Percentiles rank a stretch among this genome's conserved stretches.
These are phyloP conservation scores for Heimioporus sp. DNA, from an alignment of 768 basidiomycete genomes.

Conservation along the genomic window DNA sequence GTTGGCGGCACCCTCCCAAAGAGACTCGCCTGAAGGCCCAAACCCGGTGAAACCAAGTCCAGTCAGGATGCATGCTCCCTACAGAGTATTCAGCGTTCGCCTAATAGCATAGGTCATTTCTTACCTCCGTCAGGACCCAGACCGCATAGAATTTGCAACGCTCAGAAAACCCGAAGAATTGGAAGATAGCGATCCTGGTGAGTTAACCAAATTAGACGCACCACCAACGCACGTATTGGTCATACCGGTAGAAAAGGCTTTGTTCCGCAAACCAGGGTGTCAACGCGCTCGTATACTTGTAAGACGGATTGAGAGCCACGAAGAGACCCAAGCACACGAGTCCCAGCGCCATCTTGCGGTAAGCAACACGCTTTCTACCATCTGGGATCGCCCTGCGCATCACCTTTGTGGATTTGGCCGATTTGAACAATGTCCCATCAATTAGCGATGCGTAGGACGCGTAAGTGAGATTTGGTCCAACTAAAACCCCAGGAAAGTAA, in stretches of 20 bases:
- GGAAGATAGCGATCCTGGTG: constrained; percentile 60
- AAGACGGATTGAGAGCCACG: constrained; percentile 58
- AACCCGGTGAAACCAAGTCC: constrained; percentile 93
- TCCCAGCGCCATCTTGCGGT: constrained; percentile 75
- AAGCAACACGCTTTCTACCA: constrained; percentile 88
- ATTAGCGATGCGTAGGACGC: constrained; percentile 77
- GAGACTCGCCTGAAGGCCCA: constrained; percentile 59
- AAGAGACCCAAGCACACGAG: constrained; percentile 75
- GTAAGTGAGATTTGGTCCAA: constrained; percentile 89
- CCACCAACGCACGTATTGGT: not conserved
- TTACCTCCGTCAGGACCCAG: constrained; percentile 90
- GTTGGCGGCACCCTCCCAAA: constrained; percentile 91
- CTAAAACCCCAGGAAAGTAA: constrained; percentile 93
- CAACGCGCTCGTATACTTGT: constrained; percentile 55
- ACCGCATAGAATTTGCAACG: constrained; percentile 92
- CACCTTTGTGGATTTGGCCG: constrained; percentile 43
- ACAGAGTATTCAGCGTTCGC: constrained; percentile 5
- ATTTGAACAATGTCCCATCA: constrained; percentile 71
- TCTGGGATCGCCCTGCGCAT: constrained; percentile 53
- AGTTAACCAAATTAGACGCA: not conserved
- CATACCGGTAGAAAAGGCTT: constrained; percentile 40
- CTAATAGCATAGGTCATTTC: not conserved
- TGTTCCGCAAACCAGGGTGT: constrained; percentile 56
- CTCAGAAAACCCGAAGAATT: constrained; percentile 77
- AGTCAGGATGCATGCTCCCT: constrained; percentile 92